Evolutionary conservation across 2,329 filamentous ascomycete genomes (phyloP).

Genomic region (Alternaria sp.): DNA sequence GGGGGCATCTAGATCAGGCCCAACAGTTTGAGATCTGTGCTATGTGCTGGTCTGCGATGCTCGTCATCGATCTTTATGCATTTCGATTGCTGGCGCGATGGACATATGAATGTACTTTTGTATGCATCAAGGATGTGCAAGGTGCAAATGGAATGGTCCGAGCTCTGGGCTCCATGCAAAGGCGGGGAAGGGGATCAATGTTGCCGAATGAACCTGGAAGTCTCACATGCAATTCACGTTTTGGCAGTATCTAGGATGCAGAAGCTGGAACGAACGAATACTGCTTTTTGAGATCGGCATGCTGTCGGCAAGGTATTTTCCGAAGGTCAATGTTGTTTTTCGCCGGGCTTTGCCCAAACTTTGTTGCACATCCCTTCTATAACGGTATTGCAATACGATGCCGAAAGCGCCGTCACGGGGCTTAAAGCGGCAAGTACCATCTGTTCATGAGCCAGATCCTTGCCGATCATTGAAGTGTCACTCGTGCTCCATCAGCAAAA

Average conservation of each 20-base stretch:
- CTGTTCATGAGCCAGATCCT: slow-evolving; percentile 23
- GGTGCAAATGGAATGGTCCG: background rate
- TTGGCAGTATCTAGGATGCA: slow-evolving; percentile 2
- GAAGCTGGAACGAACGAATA: slow-evolving; percentile 3
- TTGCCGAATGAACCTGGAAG: background rate
- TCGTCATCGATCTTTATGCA: slow-evolving; percentile 4
- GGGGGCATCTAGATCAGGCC: slow-evolving; percentile 3
- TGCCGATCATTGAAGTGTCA: slow-evolving; percentile 14
- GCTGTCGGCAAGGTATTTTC: slow-evolving; percentile 8
- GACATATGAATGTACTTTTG: slow-evolving; percentile 1
- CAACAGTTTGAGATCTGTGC: slow-evolving; percentile 4
- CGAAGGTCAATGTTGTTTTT: slow-evolving; percentile 8
- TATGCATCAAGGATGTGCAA: slow-evolving; percentile 5
- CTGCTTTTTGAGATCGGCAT: slow-evolving; percentile 4
- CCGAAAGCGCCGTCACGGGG: slow-evolving; percentile 5
- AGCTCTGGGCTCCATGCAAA: background rate
- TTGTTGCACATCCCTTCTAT: slow-evolving; percentile 3
- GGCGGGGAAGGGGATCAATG: slow-evolving; percentile 2
- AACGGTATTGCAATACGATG: slow-evolving; percentile 13
- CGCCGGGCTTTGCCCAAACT: background rate
- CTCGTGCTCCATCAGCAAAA: slow-evolving; percentile 9
- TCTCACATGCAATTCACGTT: slow-evolving; percentile 4
- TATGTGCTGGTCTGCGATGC: background rate
- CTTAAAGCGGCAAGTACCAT: slow-evolving; percentile 27
- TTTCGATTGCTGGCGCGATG: background rate